Evolutionary conservation across 2,329 filamentous ascomycete genomes (phyloP), one percentile per base, ranked within the genome.

Genomic region (Talaromyces piceae): DNA sequence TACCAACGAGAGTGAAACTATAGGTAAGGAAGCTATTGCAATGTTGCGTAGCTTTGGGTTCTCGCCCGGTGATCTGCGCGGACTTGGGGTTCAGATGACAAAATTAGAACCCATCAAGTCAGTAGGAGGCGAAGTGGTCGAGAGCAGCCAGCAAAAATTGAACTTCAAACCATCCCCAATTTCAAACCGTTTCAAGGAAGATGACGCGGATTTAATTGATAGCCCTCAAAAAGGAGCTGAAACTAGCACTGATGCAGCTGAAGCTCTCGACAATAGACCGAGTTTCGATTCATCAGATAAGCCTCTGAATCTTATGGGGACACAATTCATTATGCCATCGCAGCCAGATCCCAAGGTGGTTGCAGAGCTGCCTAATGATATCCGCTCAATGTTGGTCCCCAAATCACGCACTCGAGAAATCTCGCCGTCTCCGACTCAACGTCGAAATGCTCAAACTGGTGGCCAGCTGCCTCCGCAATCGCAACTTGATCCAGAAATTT

Each of bases 11-110:
- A 78, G 80, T 25, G 81, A 86, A 25, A 67, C 80, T 1, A 78
- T 97, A 33, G 83, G 83, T 0, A 90, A 86, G 63, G 91, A 97
- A 67, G 87, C 90, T 0, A 75, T 95, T n/a, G 84, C 85, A 0
- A 86, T 96, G 47, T 71, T 98, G 50, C 84, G 86, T 49, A 84
- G 86, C 2, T 91, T 88, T 66, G 84, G 80, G 22, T 89, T 97
- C 60, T 88, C 86, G 2, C 89, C 93, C 0, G 93, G 91, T 8
- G 93, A 98, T 64, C 76, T 98, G n/a, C 81, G 93, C 61, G 93
- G 93, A 0, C 75, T 98, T 8, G 93, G 93, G 0, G 80, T 97
- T 1, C 91, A 96, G 64, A 87, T 97, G 82, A 93, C 90, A 12
- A 96, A 90, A 66, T 77, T 98, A 3, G 90, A 96, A 59, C 82